A percentile compares a stretch with the other conserved stretches of the same genome.
phyloP scores from a whole-genome alignment of 2,329 filamentous ascomycete species.

The Clonostachys sp. region DNA sequence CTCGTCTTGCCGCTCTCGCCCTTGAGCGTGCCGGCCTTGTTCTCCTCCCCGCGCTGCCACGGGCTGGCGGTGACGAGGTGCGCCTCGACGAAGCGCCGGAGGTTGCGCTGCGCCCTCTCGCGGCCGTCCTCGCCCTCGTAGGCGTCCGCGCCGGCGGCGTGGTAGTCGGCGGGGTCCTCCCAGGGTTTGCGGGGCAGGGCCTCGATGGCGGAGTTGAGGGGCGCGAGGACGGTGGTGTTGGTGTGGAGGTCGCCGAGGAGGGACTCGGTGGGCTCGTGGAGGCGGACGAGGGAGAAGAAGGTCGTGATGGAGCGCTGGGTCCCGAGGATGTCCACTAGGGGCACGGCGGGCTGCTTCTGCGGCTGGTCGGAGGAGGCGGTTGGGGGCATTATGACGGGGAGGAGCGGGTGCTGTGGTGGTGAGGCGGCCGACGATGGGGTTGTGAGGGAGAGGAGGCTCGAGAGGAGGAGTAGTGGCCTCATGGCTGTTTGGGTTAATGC shows the following conservation, averaged over 20 bases:
- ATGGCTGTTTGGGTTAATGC: too few species aligned
- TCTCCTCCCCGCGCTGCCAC: constrained; percentile 65
- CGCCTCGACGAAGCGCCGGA: constrained; percentile 77
- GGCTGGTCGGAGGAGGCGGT: constrained; percentile 5
- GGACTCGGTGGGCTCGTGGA: constrained; percentile 62
- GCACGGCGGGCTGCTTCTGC: constrained; percentile 41
- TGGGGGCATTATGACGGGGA: constrained; percentile 16
- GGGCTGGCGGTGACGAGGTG: constrained; percentile 75
- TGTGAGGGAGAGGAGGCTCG: constrained; percentile 7
- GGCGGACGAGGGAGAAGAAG: constrained; percentile 77
- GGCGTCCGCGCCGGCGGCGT: constrained; percentile 58
- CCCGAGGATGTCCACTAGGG: constrained; percentile 81
- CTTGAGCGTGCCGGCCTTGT: constrained; percentile 61
- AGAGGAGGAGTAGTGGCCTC: constrained; percentile 1
- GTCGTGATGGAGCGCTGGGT: constrained; percentile 75
- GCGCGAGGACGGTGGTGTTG: constrained; percentile 84
- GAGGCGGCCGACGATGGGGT: background rate
- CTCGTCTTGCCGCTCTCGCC: constrained; percentile 25
- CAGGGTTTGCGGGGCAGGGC: constrained; percentile 79
- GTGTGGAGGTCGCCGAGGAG: constrained; percentile 62
- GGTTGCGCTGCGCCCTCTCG: constrained; percentile 71
- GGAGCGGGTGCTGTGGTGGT: constrained; percentile 6
- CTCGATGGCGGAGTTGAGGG: constrained; percentile 77
- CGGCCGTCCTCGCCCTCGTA: constrained; percentile 74
- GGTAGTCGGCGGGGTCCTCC: constrained; percentile 74